phyloP scores from a whole-genome alignment of 2,329 filamentous ascomycete genomes.

The Talaromyces atroroseus region DNA sequence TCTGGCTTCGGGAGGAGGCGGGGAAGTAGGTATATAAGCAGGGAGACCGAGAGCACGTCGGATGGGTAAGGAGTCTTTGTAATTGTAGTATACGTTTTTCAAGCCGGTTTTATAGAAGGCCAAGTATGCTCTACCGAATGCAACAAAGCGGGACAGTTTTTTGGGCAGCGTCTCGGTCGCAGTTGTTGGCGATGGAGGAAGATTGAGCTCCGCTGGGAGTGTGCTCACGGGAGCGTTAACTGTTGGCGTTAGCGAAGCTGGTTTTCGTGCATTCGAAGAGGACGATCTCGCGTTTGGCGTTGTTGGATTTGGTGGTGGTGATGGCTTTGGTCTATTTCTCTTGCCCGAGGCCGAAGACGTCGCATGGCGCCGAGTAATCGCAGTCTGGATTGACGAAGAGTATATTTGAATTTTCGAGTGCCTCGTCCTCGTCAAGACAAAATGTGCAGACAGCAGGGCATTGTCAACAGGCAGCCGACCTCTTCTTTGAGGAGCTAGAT shows the following conservation, averaged over 20 bases:
- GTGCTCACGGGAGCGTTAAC: conserved; percentile 71
- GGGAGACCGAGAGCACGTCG: conserved; percentile 27
- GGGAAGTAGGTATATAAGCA: conserved; percentile 30
- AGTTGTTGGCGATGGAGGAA: conserved; percentile 48
- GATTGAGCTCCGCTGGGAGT: conserved; percentile 62
- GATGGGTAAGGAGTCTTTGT: conserved; percentile 32
- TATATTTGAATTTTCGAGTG: background rate
- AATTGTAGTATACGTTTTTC: conserved; percentile 66
- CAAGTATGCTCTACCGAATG: conserved; percentile 67
- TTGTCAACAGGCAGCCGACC: background rate
- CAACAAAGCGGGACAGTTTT: background rate
- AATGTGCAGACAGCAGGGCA: background rate
- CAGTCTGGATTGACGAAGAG: background rate
- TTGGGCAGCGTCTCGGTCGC: conserved; percentile 23
- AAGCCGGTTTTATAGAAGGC: conserved; percentile 85
- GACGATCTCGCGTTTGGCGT: background rate
- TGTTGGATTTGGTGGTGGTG: background rate
- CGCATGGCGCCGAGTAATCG: background rate
- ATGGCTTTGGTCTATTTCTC: background rate
- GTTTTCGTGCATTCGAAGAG: background rate
- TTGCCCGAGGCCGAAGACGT: background rate
- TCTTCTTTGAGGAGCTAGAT: background rate
- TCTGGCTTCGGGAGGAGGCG: conserved; percentile 14
- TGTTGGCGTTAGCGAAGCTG: conserved; percentile 9
- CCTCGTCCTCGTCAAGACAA: background rate